Base-by-base conservation (phyloP, 2,329 filamentous ascomycete genomes). In the Stemphylium vesicarium region DNA sequence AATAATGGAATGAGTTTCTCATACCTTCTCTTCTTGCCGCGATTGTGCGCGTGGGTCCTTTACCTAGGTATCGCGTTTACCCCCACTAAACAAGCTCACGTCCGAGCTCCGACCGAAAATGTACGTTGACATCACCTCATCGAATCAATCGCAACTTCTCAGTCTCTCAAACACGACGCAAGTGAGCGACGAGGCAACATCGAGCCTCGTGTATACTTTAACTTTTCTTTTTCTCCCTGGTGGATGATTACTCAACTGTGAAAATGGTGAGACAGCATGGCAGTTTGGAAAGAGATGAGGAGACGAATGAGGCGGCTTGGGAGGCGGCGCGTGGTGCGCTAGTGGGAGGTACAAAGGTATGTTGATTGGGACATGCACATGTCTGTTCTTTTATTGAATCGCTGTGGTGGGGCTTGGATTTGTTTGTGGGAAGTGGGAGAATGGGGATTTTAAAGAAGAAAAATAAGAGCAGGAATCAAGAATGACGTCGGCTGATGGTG, bases 271-370 rank as follows among this genome's bases (percentile, higher is more conserved):
- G 77, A 60, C 68, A 77, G 49, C 82, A 86, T 76, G 85, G 84
- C 64, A 82, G 80, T 59, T 77, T 88, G 68, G 73, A 67, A 12
- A 84, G 84, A 46, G 85, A 84, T 62, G 84, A 85, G 37, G 90
- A 94, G 73, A 85, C 88, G 44, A 84, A 84, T 59, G 80, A 84
- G 52, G 90, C 90, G 41, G 86, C 88, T 37, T 88, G 87, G 85
- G 88, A 90, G 67, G 90, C 89, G 32, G 82, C 82, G 2, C 82
- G 82, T 59, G 91, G 90, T 32, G 90, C 88, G 15, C 75, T 84
- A 29, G 77, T 82, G 40, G 90, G 90, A 15, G 88, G 88, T 33
- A 75, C 84, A 15, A 91, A 88, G 80, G 83, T 84, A 76, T 57
- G 75, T 58, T 48, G 8, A 24, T 22, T 20, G 18, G 13, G 8